Evolutionary conservation across 2,329 filamentous ascomycete species (phyloP).

Genomic region (Ceratocystiopsis brevicomis): DNA sequence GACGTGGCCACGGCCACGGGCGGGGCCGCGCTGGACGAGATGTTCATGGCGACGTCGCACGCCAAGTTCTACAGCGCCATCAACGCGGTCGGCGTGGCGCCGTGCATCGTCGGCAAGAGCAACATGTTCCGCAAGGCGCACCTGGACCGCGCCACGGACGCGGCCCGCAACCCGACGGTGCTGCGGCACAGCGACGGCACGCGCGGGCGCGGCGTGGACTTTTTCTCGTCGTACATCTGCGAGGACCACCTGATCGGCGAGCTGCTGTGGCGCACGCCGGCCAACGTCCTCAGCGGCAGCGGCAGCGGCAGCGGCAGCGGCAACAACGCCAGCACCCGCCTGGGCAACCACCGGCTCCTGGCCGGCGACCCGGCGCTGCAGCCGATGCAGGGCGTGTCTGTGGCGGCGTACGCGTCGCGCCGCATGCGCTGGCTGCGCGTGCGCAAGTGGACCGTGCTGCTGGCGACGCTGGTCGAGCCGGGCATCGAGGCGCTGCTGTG

Average conservation of each 20-base stretch:
- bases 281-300: conserved; percentile 15
- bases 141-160: conserved; percentile 51
- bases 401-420: conserved; percentile 58
- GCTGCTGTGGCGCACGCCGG: conserved; percentile 56
- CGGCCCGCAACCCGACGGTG: conserved; percentile 23
- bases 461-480: conserved; percentile 80
- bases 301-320: background rate
- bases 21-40: conserved; percentile 77
- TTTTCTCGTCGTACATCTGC: conserved; percentile 90
- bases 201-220: conserved; percentile 56
- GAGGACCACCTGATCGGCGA: conserved; percentile 95
- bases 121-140: conserved; percentile 96
- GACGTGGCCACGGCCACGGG: conserved; percentile 14
- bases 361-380: conserved; percentile 79
- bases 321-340: too few relatives aligned
- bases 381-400: conserved; percentile 65
- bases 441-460: conserved; percentile 78
- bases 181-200: conserved; percentile 19
- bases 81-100: conserved; percentile 77
- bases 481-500: conserved; percentile 80
- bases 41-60: conserved; percentile 85
- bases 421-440: conserved; percentile 82
- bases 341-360: conserved; percentile 62
- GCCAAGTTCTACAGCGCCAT: conserved; percentile 97
- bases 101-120: conserved; percentile 89